phyloP scores from a whole-genome alignment of 2,329 filamentous ascomycete genomes.

The Grosmannia clavigera region DNA sequence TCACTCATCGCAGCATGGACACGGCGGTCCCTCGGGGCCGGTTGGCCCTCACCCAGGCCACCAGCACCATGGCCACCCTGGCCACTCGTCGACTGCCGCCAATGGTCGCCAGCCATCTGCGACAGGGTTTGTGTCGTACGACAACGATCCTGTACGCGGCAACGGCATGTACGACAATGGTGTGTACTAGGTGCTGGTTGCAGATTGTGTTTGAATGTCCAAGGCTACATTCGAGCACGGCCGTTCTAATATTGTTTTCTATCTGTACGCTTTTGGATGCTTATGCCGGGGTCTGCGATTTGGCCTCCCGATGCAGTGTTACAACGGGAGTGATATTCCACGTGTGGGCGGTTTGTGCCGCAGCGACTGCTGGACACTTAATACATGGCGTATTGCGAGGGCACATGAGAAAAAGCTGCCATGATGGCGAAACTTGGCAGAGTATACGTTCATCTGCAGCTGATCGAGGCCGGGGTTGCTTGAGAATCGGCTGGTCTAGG shows the following conservation, averaged over 20 bases:
- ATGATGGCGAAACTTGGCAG: no score
- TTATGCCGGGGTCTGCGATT: no score
- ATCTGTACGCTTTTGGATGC: background rate
- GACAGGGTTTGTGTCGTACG: background rate
- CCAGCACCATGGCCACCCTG: background rate
- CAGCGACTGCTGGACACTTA: no score
- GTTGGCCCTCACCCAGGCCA: background rate
- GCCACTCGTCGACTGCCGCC: background rate
- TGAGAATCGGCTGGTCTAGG: no score
- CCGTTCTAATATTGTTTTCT: background rate
- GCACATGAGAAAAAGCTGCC: no score
- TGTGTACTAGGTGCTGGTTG: background rate
- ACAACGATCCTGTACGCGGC: background rate
- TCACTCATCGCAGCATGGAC: background rate
- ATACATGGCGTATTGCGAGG: no score
- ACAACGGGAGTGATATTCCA: no score
- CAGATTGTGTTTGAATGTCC: background rate
- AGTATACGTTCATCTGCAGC: no score
- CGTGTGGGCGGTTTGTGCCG: no score
- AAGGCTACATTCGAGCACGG: background rate
- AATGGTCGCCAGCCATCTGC: background rate
- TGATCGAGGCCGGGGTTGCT: no score
- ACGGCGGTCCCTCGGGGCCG: background rate
- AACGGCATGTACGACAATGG: background rate
- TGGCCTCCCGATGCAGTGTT: no score